These are phyloP conservation scores for Alternaria ventricosa DNA, from an alignment of 2,329 filamentous ascomycete species.

Conservation along the genomic window DNA sequence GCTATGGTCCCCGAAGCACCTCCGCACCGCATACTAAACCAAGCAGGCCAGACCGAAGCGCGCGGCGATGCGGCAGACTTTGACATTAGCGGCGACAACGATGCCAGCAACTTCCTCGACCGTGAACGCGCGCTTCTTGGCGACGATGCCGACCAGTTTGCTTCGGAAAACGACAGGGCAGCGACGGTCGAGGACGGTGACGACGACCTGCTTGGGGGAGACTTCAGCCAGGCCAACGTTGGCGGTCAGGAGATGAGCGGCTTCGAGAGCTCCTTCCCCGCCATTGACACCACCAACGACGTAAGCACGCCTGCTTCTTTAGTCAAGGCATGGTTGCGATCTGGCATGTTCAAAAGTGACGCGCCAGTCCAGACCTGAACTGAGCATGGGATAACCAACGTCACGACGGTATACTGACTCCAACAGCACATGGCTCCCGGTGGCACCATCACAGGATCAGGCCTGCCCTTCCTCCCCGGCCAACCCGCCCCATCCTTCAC, in stretches of 20 bases:
- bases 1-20: slow-evolving; percentile 28
- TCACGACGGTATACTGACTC: slow-evolving; percentile 15
- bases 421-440: slow-evolving; percentile 72
- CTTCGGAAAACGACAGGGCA: slow-evolving; percentile 73
- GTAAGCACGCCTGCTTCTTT: slow-evolving; percentile 54
- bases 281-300: slow-evolving; percentile 76
- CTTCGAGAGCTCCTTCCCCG: slow-evolving; percentile 92
- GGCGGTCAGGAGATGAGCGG: slow-evolving; percentile 59
- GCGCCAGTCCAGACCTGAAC: background rate
- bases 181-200: slow-evolving; percentile 68
- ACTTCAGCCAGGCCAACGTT: slow-evolving; percentile 51
- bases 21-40: slow-evolving; percentile 32
- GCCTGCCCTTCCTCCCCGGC: slow-evolving; percentile 60
- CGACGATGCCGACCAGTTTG: slow-evolving; percentile 91
- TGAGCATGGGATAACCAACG: background rate
- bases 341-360: background rate
- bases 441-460: slow-evolving; percentile 78
- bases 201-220: slow-evolving; percentile 74
- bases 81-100: slow-evolving; percentile 61
- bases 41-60: slow-evolving; percentile 71
- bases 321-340: background rate
- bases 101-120: slow-evolving; percentile 83
- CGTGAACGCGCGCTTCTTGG: slow-evolving; percentile 90
- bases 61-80: slow-evolving; percentile 56
- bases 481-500: slow-evolving; percentile 46